Evolutionary conservation across 1,139 yeast species (phyloP).

Genomic region (Lodderomyces orthopsilosis): DNA sequence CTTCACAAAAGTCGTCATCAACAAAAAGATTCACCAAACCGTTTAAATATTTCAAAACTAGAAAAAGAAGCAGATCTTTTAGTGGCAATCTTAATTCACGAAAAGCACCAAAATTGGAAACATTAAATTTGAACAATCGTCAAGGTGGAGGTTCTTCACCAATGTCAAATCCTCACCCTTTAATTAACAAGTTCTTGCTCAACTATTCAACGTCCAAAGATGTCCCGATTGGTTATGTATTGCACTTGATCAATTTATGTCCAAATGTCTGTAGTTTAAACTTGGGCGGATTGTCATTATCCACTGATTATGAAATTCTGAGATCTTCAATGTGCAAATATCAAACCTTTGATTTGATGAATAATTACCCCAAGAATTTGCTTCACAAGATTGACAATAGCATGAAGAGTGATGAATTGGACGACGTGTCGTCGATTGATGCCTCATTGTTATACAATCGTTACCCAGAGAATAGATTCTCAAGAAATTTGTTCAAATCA

Average conservation of each 20-base stretch:
- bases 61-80: conserved; percentile 19
- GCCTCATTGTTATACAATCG: background rate
- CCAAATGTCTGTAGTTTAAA: conserved; percentile 51
- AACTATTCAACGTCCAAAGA: conserved; percentile 62
- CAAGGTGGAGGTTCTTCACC: conserved; percentile 7
- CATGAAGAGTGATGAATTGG: conserved; percentile 15
- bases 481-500: conserved; percentile 10
- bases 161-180: conserved; percentile 45
- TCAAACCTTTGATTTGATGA: conserved; percentile 38
- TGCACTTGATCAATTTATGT: conserved; percentile 60
- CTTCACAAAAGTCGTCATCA: conserved; percentile 18
- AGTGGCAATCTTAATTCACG: conserved; percentile 9
- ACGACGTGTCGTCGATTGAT: conserved; percentile 2
- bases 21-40: conserved; percentile 23
- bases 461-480: background rate
- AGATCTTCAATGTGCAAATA: conserved; percentile 31
- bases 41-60: conserved; percentile 24
- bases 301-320: conserved; percentile 55
- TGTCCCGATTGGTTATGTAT: conserved; percentile 63
- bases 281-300: conserved; percentile 54
- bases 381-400: conserved; percentile 22
- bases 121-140: conserved; percentile 8
- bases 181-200: conserved; percentile 53
- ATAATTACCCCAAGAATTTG: conserved; percentile 37
- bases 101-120: conserved; percentile 14